A percentile compares a stretch with the other conserved stretches of the same genome.
Conservation (phyloP, 176 grass and related monocot species). For the Aegilops umbellulata region DNA sequence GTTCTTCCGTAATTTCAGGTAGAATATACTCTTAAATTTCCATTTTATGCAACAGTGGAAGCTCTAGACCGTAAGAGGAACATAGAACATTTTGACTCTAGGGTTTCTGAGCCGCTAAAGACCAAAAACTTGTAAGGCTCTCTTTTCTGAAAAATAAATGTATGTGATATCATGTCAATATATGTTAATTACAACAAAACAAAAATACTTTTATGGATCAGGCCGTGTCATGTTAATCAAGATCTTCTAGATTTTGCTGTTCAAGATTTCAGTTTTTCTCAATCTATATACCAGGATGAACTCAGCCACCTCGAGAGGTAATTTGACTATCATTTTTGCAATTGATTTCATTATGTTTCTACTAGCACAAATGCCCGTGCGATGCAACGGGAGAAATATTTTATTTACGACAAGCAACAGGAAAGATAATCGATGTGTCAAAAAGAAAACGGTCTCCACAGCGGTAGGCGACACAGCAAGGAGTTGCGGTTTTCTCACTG, state of each 20-base stretch:
- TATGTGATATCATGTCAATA: neutral
- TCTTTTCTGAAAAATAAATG: neutral
- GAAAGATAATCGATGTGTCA: too few species aligned
- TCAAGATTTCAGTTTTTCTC: constrained; percentile 52
- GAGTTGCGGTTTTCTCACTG: too few species aligned
- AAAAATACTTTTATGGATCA: constrained; percentile 33
- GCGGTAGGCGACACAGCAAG: too few species aligned
- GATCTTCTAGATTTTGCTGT: constrained; percentile 43
- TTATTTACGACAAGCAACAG: too few species aligned
- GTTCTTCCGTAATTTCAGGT: neutral
- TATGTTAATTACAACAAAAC: neutral
- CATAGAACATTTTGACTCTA: constrained; percentile 56
- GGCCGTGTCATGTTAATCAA: constrained; percentile 13
- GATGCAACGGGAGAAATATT: too few species aligned
- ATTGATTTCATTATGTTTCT: too few species aligned
- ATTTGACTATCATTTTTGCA: neutral
- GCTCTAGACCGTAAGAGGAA: constrained; percentile 58
- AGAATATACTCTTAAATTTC: constrained; percentile 38
- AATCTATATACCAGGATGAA: constrained; percentile 52
- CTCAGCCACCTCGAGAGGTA: constrained; percentile 58
- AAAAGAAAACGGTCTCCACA: too few species aligned
- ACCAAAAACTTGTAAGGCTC: constrained; percentile 38
- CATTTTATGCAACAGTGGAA: constrained; percentile 62
- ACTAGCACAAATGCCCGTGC: too few species aligned
- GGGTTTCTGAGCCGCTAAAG: constrained; percentile 36